A percentile compares a stretch with the other conserved stretches of the same genome.
phyloP scores from a whole-genome alignment of 179 eudicot species.

The Kewa caespitosa region DNA sequence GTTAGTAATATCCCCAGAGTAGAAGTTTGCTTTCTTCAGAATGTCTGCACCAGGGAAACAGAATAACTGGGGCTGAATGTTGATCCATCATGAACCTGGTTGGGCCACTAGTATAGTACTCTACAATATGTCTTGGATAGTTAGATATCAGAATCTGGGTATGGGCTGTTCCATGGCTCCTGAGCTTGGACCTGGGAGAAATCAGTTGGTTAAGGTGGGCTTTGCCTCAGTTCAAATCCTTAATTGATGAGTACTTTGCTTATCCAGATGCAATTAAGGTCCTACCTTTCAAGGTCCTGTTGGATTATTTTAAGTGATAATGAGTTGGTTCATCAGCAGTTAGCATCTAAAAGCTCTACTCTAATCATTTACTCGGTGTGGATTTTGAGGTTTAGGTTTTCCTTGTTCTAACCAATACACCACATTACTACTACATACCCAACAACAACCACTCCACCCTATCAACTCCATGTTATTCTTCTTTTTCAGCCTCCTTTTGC shows the following conservation, averaged over 20 bases:
- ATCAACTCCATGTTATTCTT: conserved; percentile 43
- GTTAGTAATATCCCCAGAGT: not conserved
- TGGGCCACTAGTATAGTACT: no score
- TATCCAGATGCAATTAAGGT: not conserved
- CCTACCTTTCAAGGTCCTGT: not conserved
- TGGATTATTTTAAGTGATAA: not conserved
- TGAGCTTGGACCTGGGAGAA: not conserved
- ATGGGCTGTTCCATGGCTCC: not conserved
- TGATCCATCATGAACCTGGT: not conserved
- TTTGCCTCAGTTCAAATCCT: not conserved
- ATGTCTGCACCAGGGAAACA: not conserved
- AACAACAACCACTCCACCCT: conserved; percentile 45
- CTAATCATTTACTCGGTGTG: not conserved
- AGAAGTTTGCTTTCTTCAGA: not conserved
- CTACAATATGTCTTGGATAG: no score
- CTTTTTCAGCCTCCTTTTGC: conserved; percentile 10
- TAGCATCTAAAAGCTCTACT: conserved; percentile 12
- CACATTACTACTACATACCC: conserved; percentile 5
- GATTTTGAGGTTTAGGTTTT: conserved; percentile 38
- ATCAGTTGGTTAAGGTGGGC: conserved; percentile 8
- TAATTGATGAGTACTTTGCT: not conserved
- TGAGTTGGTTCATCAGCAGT: conserved; percentile 27
- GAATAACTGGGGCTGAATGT: not conserved
- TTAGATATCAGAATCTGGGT: not conserved
- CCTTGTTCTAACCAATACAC: conserved; percentile 37